Evolutionary conservation across 108 stramenopile genomes (phyloP), one percentile per base, ranked within the genome.

Genomic region (Cyclotella atomus): DNA sequence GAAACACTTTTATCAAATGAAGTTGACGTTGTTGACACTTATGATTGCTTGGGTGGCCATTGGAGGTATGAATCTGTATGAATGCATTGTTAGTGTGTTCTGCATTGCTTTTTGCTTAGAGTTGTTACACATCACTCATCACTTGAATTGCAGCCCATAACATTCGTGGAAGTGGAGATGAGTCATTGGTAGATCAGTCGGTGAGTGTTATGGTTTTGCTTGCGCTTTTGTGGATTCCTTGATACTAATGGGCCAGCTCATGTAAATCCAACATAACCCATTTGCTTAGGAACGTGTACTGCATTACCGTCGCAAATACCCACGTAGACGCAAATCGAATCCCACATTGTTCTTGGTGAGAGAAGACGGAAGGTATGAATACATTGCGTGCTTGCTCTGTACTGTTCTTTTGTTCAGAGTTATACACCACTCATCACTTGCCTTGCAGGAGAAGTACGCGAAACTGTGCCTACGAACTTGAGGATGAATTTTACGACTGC

Each of bases 181-280:
- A n/a, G 47, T 9, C 56, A 12, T 30, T 30, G 56, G 28, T 57
- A 29, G 56, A 57, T 30, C 56, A 29, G 4, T 57, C 56, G 56
- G 56, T 30, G 30, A 57, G 52, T 52, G 21, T n/a, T 52, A 2
- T 52, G 10, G 47, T 30, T 8, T 32, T 30, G 29, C 0, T 30
- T 32, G 2, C 14, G 10, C 14, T 57, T 32, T 1, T 32, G 15
- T 32, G 10, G 12, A 57, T 1, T 30, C 14, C 15, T 0, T 9
- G 12, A 16, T 15, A 2, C 29, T 57, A 12, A 29, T 32, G 2
- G 56, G 1, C 15, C 2, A 30, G 23, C 29, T 57, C 29, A 32
- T 57, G 56, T 32, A 16, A n/a, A 19, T 28, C 4, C 12, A 16
- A 1, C 2, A 17, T 57, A 7, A 28, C 12, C 1, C 32, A 17